Conservation (phyloP, 1,284 basidiomycete genomes). For the Fistulinella cinereoalba region DNA sequence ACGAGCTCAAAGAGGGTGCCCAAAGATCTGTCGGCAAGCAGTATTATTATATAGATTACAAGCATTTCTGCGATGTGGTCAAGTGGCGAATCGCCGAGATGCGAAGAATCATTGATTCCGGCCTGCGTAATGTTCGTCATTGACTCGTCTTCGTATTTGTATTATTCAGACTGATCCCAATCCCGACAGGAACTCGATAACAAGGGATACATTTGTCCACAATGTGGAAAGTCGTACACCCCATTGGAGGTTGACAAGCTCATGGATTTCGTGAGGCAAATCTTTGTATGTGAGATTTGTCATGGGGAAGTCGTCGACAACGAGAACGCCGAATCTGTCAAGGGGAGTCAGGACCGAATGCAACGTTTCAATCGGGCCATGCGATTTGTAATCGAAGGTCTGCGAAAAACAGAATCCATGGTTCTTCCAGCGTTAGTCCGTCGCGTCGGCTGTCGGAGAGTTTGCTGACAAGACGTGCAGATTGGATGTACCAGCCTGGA, state of each 20-base stretch:
- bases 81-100: slow-evolving; percentile 98
- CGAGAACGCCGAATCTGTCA: slow-evolving; percentile 83
- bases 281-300: slow-evolving; percentile 78
- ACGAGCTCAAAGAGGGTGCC: slow-evolving; percentile 81
- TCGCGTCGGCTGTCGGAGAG: not conserved
- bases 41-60: slow-evolving; percentile 97
- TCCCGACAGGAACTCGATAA: slow-evolving; percentile 81
- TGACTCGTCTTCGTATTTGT: not conserved
- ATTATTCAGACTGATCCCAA: slow-evolving; percentile 3
- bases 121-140: slow-evolving; percentile 70
- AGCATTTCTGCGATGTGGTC: slow-evolving; percentile 93
- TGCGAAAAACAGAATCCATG: slow-evolving; percentile 90
- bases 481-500: slow-evolving; percentile 80
- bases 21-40: slow-evolving; percentile 77
- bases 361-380: slow-evolving; percentile 93
- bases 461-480: slow-evolving; percentile 37
- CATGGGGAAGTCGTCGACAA: slow-evolving; percentile 85
- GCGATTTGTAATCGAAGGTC: slow-evolving; percentile 79
- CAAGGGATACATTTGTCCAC: slow-evolving; percentile 93
- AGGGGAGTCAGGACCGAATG: slow-evolving; percentile 90
- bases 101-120: slow-evolving; percentile 85
- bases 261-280: slow-evolving; percentile 63
- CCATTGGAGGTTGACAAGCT: slow-evolving; percentile 85
- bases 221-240: slow-evolving; percentile 82
- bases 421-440: slow-evolving; percentile 68